Evolutionary conservation across 805 yeast species (phyloP).

Genomic region (Wickerhamiella qilinensis): DNA sequence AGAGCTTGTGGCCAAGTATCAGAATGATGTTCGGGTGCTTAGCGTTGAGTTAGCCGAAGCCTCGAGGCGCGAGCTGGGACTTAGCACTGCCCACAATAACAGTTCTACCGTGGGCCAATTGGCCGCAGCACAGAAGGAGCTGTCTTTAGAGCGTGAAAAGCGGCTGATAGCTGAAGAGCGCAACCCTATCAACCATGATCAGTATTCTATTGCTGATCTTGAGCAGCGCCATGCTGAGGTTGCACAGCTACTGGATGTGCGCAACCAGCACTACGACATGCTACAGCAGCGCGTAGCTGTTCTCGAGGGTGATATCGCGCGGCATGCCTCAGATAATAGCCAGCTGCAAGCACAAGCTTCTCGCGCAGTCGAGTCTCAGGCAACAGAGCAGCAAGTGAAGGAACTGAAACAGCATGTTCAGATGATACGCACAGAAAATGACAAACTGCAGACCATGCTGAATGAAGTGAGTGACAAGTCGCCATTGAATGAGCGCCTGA

Average conservation of each 20-base stretch:
- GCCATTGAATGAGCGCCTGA: constrained; percentile 22
- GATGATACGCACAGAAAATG: constrained; percentile 21
- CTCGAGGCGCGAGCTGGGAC: constrained; percentile 21
- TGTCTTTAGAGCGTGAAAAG: constrained; percentile 20
- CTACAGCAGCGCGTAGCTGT: constrained; percentile 15
- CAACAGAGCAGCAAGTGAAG: constrained; percentile 16
- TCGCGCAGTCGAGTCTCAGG: not conserved
- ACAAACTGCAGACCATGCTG: constrained; percentile 17
- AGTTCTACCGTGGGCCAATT: constrained; percentile 9
- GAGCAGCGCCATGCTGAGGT: constrained; percentile 19
- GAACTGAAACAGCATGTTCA: constrained; percentile 19
- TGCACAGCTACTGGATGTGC: constrained; percentile 15
- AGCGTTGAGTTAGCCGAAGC: constrained; percentile 24
- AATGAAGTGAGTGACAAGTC: constrained; percentile 20
- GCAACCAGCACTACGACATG: constrained; percentile 17
- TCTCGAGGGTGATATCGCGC: too few relatives aligned
- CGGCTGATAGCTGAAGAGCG: constrained; percentile 15
- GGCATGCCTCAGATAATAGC: constrained; percentile 10
- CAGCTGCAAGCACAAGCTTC: not conserved
- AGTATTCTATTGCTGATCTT: constrained; percentile 12
- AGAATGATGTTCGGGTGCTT: constrained; percentile 22
- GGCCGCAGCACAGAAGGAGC: constrained; percentile 17
- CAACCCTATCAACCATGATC: constrained; percentile 4
- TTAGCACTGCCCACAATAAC: constrained; percentile 7
- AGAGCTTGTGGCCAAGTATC: constrained; percentile 12